Base-by-base conservation (phyloP, 1,284 basidiomycete species). In the Sporisorium sorghi region DNA sequence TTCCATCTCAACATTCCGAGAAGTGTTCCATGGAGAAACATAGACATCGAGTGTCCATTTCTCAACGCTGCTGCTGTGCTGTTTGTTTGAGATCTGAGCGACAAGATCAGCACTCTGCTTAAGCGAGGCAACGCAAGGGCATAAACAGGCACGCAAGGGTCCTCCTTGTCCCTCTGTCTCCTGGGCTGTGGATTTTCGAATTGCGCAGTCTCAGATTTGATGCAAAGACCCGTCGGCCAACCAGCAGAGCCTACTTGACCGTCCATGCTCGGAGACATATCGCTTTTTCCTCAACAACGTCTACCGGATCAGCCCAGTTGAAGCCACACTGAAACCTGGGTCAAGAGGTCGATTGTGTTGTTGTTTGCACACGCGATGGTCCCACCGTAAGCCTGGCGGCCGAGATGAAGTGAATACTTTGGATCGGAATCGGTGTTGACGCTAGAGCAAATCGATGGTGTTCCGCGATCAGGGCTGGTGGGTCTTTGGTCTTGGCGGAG, bases 181-280 rank as follows among this genome's bases (percentile, higher is more conserved):
- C 46, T 47, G 46, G 19, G 46, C 46, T 47, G 11, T 47, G 46
- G 46, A 47, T 47, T 32, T 28, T 19, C 26, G n/a, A 19, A 10
- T 17, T 19, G 44, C 44, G 26, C n/a, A 37, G 11, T n/a, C 17
- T 37, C 35, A 14, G 43, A n/a, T 6, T n/a, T 23, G 24, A 46
- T 35, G 33, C 15, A 37, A n/a, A 37, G 17, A 28, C 26, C 26
- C 15, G 9, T 28, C 26, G 44, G 17, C n/a, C 35, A 37, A 37
- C 17, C 4, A 17, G 35, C 5, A n/a, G n/a, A n/a, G n/a, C n/a
- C n/a, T 8, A 17, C 44, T 46, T 46, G 44, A 30, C 44, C 26
- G 44, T 30, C 46, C 37, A 40, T 19, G 26, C 46, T 47, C 28
- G 28, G 46, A 19, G 46, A 47, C 46, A 47, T 47, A 47, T 47